These are phyloP conservation scores for Beauveria sp. DNA, from an alignment of 2,329 filamentous ascomycete genomes.

Conservation along the genomic window DNA sequence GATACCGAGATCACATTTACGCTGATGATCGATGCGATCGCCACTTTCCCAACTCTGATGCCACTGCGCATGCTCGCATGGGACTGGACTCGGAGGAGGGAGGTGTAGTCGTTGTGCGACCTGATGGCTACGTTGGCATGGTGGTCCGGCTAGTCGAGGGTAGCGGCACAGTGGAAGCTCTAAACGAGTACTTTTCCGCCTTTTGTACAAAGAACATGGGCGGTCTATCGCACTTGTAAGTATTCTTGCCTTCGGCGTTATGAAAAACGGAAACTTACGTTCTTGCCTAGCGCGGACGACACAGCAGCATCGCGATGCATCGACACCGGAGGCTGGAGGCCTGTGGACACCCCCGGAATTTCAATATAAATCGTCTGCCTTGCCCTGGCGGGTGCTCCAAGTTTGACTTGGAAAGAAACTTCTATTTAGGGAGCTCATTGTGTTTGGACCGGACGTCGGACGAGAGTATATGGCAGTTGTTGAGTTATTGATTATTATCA, in stretches of 20 bases:
- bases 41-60: slow-evolving; percentile 60
- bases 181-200: slow-evolving; percentile 74
- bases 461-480: background rate
- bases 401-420: no score
- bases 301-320: background rate
- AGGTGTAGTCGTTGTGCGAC: slow-evolving; percentile 74
- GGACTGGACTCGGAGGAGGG: slow-evolving; percentile 67
- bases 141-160: slow-evolving; percentile 69
- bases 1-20: slow-evolving; percentile 78
- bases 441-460: background rate
- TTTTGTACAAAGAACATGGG: slow-evolving; percentile 59
- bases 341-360: background rate
- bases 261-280: background rate
- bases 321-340: background rate
- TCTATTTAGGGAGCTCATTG: no score
- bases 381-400: background rate
- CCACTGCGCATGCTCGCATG: slow-evolving; percentile 79
- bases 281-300: background rate
- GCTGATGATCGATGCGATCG: slow-evolving; percentile 75
- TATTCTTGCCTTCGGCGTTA: background rate
- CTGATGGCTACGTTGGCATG: slow-evolving; percentile 80
- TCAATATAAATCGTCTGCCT: background rate
- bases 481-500: no score
- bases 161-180: slow-evolving; percentile 66
- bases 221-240: slow-evolving; percentile 21